Base-by-base conservation (phyloP, 2,329 filamentous ascomycete genomes). In the Colletotrichum tabaci region DNA sequence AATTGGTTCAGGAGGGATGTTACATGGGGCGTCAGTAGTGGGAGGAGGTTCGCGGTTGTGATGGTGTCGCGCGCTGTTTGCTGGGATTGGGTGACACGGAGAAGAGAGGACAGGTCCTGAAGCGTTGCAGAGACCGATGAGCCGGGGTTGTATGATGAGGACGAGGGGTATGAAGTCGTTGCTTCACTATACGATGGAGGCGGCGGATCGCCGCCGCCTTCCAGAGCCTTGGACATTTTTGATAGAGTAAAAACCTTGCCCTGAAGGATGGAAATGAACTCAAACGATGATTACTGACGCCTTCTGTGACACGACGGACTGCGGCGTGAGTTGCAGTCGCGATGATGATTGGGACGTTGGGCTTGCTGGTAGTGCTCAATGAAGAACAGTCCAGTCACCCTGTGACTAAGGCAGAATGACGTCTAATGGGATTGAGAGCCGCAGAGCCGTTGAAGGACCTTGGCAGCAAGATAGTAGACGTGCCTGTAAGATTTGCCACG, bases 1-100 rank as follows among this genome's bases (percentile, higher is more conserved):
- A 87, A 76, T 16, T 81, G 79, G 1, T 78, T 77, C 2, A 88
- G 73, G 71, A 88, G 84, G 1, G 77, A 74, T 47, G 85, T 81
- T 57, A 88, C 75, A 52, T 81, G 78, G 4, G 84, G 84, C 0
- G 84, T 76, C 3, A 87, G 71, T 2, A 82, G 77, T 0, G 84
- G 77, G 16, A 86, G 73, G 3, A 84, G 75, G 26, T 79, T 77
- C 10, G 68, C 23, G 0, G 68, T 64, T 13, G 66, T 63, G 65
- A 61, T 26, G n/a, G 80, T 76, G 61, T 87, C 86, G 30, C 74
- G 76, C 30, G 80, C 74, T 18, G 82, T 78, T 42, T 82, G 82
- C 13, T 78, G 78, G 2, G 79, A 77, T 46, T 82, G 80, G 2
- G 77, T 79, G 7, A 77, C 76, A 4, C 78, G 78, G 23, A 87